Evolutionary conservation across 148 eudicot genomes (phyloP).

Genomic region (Rhododendron williamsianum): DNA sequence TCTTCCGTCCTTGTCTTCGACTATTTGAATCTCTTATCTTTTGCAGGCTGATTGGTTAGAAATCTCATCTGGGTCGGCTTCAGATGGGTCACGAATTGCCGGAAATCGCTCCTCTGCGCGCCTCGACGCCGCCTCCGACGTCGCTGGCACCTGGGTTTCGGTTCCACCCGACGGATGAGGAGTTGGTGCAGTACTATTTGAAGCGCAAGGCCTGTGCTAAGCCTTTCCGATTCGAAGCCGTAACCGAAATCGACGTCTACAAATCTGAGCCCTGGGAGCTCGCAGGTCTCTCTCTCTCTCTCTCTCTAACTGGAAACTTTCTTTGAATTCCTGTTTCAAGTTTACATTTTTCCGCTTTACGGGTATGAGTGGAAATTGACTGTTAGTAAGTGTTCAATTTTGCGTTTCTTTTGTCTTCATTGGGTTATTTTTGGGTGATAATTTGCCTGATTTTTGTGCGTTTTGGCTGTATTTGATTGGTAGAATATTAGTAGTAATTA

Average conservation of each 20-base stretch:
- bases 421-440: background rate
- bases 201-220: slow-evolving; percentile 31
- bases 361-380: background rate
- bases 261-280: slow-evolving; percentile 42
- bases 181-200: slow-evolving; percentile 35
- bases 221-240: slow-evolving; percentile 37
- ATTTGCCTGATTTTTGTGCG: background rate
- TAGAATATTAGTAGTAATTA: background rate
- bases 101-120: background rate
- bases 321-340: background rate
- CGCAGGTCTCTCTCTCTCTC: slow-evolving; percentile 16
- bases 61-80: background rate
- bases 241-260: slow-evolving; percentile 34
- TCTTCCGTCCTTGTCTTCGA: background rate
- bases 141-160: slow-evolving; percentile 40
- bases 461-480: background rate
- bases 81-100: slow-evolving; percentile 1
- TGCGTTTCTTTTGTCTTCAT: background rate
- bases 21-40: background rate
- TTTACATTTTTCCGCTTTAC: background rate
- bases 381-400: background rate
- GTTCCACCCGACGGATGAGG: slow-evolving; percentile 41
- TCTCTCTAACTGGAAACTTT: background rate
- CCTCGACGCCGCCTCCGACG: slow-evolving; percentile 16
- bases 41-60: background rate